Base-by-base conservation (phyloP, 257 asterid species). In the Lycium ferocissimum region DNA sequence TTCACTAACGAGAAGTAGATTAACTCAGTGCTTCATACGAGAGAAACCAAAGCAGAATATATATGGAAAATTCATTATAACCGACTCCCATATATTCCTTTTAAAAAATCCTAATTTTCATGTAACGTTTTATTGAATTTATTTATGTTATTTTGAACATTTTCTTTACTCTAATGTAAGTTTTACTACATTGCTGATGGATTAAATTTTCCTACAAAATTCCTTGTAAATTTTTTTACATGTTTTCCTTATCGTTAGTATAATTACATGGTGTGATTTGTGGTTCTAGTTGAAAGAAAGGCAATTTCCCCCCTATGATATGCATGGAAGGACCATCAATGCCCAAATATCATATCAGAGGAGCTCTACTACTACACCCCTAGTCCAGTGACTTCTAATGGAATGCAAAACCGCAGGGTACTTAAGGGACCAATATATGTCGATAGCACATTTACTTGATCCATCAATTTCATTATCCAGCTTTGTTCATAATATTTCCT, bases 1-100 rank as follows among this genome's bases (percentile, higher is more conserved):
- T 53, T 53, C 20, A 10, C 82, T 26, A 14, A 78, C 65, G 59
- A 69, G 49, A 78, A 78, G 53, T 78, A 78, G 47, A 78, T 26
- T 35, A 78, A 78, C 20, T 26, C 43, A 49, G 62, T 75, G 43
- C 22, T 75, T 20, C 15, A 6, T 20, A 73, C 43, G 10, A 20
- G 80, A 45, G 81, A 73, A 6, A 73, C 47, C 40, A 11, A 45
- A 47, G 80, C 3, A 73, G 40, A 73, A 49, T 3, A 11, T 20
- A 1, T 20, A 73, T 20, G 61, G 81, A 6, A 9, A 73, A 73
- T 15, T 73, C 81, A 6, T 76, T 45, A 26, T 51, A 13, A 26
- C 47, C 2, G 8, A 4, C 3, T 49, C 20, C 47, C 47, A 13
- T 53, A 51, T 26, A 0, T 51, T 56, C 63, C 22, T 76, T 26